Evolutionary conservation across 2,329 filamentous ascomycete species (phyloP).

Genomic region (Cadophora malorum): DNA sequence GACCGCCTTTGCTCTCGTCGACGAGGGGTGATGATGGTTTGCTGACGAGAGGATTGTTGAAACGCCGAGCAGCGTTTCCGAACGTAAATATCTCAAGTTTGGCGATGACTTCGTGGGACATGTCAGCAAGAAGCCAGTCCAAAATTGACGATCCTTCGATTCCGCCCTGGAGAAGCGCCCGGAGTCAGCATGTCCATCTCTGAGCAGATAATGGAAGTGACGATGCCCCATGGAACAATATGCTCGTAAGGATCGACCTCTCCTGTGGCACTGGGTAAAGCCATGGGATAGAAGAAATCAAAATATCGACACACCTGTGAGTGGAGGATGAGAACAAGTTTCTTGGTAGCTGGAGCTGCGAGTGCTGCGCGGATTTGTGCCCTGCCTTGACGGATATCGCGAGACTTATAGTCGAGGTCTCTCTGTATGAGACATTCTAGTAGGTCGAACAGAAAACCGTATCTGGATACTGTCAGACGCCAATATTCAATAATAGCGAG

Average conservation of each 20-base stretch:
- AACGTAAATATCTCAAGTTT: slow-evolving; percentile 82
- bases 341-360: slow-evolving; percentile 62
- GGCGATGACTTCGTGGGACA: slow-evolving; percentile 67
- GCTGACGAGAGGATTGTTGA: slow-evolving; percentile 72
- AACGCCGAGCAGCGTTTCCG: slow-evolving; percentile 79
- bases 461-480: slow-evolving; percentile 46
- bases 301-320: slow-evolving; percentile 51
- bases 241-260: not conserved
- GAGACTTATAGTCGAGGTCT: slow-evolving; percentile 74
- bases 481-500: slow-evolving; percentile 51
- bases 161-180: slow-evolving; percentile 60
- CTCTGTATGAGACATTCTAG: slow-evolving; percentile 80
- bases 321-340: slow-evolving; percentile 77
- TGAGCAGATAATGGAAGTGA: not conserved
- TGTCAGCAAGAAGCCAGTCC: slow-evolving; percentile 78
- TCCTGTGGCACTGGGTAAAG: too few species aligned
- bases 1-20: slow-evolving; percentile 30
- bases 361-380: slow-evolving; percentile 66
- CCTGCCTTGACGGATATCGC: slow-evolving; percentile 67
- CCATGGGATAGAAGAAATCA: not conserved
- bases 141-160: slow-evolving; percentile 76
- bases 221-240: too few species aligned
- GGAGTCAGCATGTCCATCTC: not conserved
- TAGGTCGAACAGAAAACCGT: slow-evolving; percentile 76
- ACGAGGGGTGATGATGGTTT: slow-evolving; percentile 45